Base-by-base conservation (phyloP, 2,329 filamentous ascomycete genomes). In the Mycogone perniciosa region DNA sequence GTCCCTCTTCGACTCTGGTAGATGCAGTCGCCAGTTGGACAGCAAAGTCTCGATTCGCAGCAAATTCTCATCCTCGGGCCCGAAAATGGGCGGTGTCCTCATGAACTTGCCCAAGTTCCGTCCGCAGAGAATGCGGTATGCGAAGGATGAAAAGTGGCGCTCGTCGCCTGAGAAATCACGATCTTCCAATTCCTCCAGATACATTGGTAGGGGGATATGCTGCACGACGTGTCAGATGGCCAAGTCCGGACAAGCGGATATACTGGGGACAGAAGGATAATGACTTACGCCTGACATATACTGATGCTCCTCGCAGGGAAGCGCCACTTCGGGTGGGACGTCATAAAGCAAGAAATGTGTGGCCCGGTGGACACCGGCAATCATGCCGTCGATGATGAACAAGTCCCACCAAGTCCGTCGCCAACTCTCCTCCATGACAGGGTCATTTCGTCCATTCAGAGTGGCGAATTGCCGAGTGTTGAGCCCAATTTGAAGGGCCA, bases 361-460 rank as follows among this genome's bases (percentile, higher is more conserved):
- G 54, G 81, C 79, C 9, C 84, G 79, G 58, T 87, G 88, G 57
- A 95, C 83, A 4, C 88, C 88, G 5, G 89, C 88, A 57, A 95
- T 78, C 78, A 95, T 86, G 49, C 86, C 88, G 64, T 95, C 89
- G 10, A 89, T 79, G n/a, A 88, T 79, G 62, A 85, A 92, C 4
- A 82, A 64, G 55, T 82, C 89, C 91, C 91, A 96, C 90, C 90
- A 96, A 1, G 90, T 96, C 52, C 91, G 78, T 13, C 89, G 80
- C 80, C 89, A 86, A 64, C 85, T 88, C 67, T 96, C 91, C 63
- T 92, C 88, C 3, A 91, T 64, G 2, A 89, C 74, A 0, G 81
- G 75, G 53, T 86, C 80, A 5, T 81, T 81, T 30, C 76, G 73
- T 11, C 86, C 84, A 59, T 89, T 74, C 5, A 76, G 67, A 0